These are phyloP conservation scores for Chenopodium berlandieri DNA, from an alignment of 148 eudicot species.

Conservation along the genomic window DNA sequence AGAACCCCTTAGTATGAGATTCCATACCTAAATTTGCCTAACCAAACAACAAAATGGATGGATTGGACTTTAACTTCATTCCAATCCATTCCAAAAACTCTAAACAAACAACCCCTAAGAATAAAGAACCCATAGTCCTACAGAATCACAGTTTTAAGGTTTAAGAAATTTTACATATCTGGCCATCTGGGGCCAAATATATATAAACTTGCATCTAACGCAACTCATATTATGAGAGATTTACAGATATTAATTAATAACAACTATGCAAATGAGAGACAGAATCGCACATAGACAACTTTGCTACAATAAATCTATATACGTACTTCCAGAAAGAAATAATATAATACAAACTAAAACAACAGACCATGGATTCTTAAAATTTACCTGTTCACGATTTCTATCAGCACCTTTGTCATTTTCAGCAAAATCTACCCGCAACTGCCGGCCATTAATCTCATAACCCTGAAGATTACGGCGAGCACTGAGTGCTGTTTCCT, in stretches of 20 bases:
- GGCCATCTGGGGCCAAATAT: neutral
- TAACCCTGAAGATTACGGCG: slow-evolving; percentile 98
- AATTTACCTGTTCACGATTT: slow-evolving; percentile 77
- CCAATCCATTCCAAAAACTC: too few relatives aligned
- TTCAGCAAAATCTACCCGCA: slow-evolving; percentile 98
- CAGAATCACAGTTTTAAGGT: neutral
- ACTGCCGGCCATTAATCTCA: slow-evolving; percentile 92
- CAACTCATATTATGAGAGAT: neutral
- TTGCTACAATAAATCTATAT: too few relatives aligned
- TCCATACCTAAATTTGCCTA: too few relatives aligned
- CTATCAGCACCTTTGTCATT: slow-evolving; percentile 87
- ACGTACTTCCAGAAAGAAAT: neutral
- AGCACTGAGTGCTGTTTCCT: slow-evolving; percentile 98
- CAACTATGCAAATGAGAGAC: neutral
- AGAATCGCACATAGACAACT: neutral
- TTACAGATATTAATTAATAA: neutral
- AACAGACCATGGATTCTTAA: neutral
- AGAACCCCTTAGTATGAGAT: too few relatives aligned
- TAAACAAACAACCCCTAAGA: too few relatives aligned
- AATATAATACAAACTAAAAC: neutral
- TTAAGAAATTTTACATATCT: too few relatives aligned
- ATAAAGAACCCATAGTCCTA: neutral
- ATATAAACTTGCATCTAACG: neutral
- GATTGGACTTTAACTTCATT: too few relatives aligned
- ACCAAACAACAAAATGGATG: too few relatives aligned